Evolutionary conservation across 163 green algal genomes (phyloP), one percentile per base, ranked within the genome.

Genomic region (Botryococcus braunii): DNA sequence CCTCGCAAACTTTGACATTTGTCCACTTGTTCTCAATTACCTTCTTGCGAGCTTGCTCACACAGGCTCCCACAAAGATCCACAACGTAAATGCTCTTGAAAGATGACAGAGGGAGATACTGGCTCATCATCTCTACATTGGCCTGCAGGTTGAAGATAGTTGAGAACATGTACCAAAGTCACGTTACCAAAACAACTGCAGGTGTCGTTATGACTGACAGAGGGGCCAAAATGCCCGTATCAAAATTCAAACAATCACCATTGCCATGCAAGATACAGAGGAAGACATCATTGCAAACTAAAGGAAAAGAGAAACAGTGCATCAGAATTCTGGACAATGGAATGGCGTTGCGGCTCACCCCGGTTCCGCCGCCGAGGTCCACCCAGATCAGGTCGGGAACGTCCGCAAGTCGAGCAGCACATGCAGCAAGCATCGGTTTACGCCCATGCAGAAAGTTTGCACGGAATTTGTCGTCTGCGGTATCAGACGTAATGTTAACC

Each of bases 1-100:
- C 88, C 76, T 98, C 91, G 1, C 97, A 73, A 2, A 97, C 86
- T 37, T 89, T 72, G 69, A 99, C 93, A 63, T 99, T 99, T 38
- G 79, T 85, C 92, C 93, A 98, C 3, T 85, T 85, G 50, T 91
- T 87, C 46, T 75, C 69, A 61, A 74, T 67, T 1, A 92, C 86
- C 73, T 97, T 96, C 55, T 82, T 62, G 65, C 82, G 76, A 25
- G 78, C 72, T 46, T 96, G 83, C 66, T 96, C 72, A 75, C 92
- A 97, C 27, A 99, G 87, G 7, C 82, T 88, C 41, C 84, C 75
- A 77, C 92, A 97, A 7, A 99, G 86, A 80, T 99, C 93, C n/a
- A 99, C 93, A 0, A 98, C 76, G 72, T 98, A 98, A 72, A 99
- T 94, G 38, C 82, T 80, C 70, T 92, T 93, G 87, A 99, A 98